Evolutionary conservation across 2,329 filamentous ascomycete genomes (phyloP).

Genomic region (Plenodomus lindquistii): DNA sequence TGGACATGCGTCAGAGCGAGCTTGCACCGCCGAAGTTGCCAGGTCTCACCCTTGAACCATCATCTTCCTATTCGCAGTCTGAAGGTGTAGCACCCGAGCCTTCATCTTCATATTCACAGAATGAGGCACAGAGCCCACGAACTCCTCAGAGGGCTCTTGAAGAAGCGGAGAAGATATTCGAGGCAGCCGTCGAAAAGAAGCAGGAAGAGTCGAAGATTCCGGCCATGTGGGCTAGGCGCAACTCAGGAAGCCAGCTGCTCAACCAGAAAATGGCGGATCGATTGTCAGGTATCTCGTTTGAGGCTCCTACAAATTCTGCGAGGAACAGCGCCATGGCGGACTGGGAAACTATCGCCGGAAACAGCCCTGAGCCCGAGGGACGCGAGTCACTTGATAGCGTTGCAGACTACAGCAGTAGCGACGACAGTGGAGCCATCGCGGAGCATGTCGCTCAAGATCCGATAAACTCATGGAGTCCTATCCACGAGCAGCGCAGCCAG

Average conservation of each 20-base stretch:
- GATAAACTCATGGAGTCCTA: slow-evolving; percentile 14
- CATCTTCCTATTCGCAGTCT: slow-evolving; percentile 29
- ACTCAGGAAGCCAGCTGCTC: slow-evolving; percentile 31
- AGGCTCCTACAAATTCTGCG: slow-evolving; percentile 7
- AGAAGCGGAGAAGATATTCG: slow-evolving; percentile 37
- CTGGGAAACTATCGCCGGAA: slow-evolving; percentile 40
- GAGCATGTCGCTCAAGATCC: slow-evolving; percentile 13
- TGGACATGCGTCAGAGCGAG: slow-evolving; percentile 25
- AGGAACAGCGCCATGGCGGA: slow-evolving; percentile 25
- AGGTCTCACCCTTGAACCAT: slow-evolving; percentile 16
- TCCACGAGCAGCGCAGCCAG: slow-evolving; percentile 10
- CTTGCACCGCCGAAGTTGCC: not conserved
- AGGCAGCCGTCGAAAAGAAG: slow-evolving; percentile 11
- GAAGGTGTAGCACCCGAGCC: slow-evolving; percentile 13
- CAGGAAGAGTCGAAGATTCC: slow-evolving; percentile 25
- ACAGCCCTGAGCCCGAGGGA: slow-evolving; percentile 14
- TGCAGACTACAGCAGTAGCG: slow-evolving; percentile 40
- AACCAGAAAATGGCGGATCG: slow-evolving; percentile 10
- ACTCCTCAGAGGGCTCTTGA: slow-evolving; percentile 28
- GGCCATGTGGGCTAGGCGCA: slow-evolving; percentile 37
- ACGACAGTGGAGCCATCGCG: slow-evolving; percentile 25
- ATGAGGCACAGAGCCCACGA: slow-evolving; percentile 4
- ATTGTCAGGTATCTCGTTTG: slow-evolving; percentile 6
- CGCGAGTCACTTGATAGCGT: slow-evolving; percentile 34
- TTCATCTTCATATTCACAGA: slow-evolving; percentile 36